Percentiles rank a stretch among this genome's conserved stretches.
phyloP scores from a whole-genome alignment of 2,329 filamentous ascomycete species.

The Daldinia sp. region DNA sequence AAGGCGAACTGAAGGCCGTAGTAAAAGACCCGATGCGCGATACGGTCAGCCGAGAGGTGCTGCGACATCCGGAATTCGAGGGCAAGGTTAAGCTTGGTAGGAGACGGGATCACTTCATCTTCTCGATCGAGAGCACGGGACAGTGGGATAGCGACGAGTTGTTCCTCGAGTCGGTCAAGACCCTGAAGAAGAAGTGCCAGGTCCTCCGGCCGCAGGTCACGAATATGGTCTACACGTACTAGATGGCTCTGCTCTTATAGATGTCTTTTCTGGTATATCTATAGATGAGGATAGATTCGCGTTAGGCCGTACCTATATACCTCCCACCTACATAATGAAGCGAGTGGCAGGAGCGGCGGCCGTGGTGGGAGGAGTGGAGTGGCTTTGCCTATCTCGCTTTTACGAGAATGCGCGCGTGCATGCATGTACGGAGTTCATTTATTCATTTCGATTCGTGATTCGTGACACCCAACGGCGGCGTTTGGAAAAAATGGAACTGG shows the following conservation, averaged over 20 bases:
- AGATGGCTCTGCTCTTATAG: conserved; percentile 11
- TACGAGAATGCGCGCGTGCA: background rate
- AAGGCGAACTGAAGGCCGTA: conserved; percentile 86
- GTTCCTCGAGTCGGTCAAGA: conserved; percentile 87
- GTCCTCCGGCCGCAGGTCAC: conserved; percentile 75
- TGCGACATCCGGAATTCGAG: conserved; percentile 92
- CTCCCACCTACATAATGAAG: background rate
- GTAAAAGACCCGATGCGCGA: conserved; percentile 90
- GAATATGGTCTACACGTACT: conserved; percentile 61
- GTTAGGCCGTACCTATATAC: background rate
- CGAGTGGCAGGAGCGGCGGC: background rate
- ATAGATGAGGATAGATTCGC: background rate
- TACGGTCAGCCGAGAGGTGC: conserved; percentile 90
- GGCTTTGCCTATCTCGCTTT: background rate
- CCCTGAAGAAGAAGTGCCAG: conserved; percentile 85
- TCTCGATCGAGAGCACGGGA: conserved; percentile 91
- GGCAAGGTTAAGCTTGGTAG: conserved; percentile 94
- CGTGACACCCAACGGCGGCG: background rate
- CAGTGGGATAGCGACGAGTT: conserved; percentile 95
- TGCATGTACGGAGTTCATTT: conserved; percentile 5
- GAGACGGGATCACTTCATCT: conserved; percentile 95
- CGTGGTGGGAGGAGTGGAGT: background rate
- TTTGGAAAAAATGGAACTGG: conserved; percentile 3
- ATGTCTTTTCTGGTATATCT: background rate
- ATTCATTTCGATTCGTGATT: background rate